These are phyloP conservation scores for Pinus albicaulis DNA, from an alignment of 75 land plant genomes.

Conservation along the genomic window DNA sequence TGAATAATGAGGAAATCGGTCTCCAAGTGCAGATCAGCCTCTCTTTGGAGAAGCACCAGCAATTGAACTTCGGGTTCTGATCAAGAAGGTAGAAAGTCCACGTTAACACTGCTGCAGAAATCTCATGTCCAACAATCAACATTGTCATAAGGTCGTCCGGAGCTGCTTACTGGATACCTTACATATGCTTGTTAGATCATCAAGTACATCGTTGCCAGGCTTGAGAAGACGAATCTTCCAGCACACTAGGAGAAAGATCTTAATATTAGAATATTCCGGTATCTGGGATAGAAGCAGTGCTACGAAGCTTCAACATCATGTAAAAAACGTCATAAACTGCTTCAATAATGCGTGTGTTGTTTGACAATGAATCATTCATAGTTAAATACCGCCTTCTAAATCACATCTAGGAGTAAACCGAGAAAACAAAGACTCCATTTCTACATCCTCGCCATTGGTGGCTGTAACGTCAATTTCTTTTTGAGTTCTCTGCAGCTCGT, in stretches of 20 bases:
- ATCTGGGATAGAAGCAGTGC: constrained; percentile 76
- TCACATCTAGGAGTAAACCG: constrained; percentile 90
- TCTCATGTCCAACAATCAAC: constrained; percentile 99
- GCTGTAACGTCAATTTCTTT: constrained; percentile 82
- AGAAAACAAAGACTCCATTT: constrained; percentile 98
- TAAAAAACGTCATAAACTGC: constrained; percentile 86
- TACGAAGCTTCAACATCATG: constrained; percentile 90
- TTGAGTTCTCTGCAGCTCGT: constrained; percentile 69
- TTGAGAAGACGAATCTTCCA: too few relatives aligned
- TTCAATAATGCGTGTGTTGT: constrained; percentile 90
- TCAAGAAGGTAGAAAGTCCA: constrained; percentile 96
- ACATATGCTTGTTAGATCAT: too few relatives aligned
- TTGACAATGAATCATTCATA: constrained; percentile 93
- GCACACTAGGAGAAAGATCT: constrained; percentile 78
- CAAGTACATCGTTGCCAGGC: too few relatives aligned
- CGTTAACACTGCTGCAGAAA: constrained; percentile 95
- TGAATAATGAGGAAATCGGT: constrained; percentile 76
- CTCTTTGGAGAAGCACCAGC: too few relatives aligned
- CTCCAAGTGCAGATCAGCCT: constrained; percentile 89
- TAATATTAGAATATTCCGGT: constrained; percentile 91
- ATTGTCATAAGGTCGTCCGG: constrained; percentile 98
- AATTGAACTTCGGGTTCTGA: constrained; percentile 1
- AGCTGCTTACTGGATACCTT: constrained; percentile 64
- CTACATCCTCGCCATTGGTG: constrained; percentile 57
- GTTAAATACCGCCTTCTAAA: constrained; percentile 96